These are phyloP conservation scores for Pueraria montana DNA, from an alignment of 306 rosid species.

Conservation along the genomic window DNA sequence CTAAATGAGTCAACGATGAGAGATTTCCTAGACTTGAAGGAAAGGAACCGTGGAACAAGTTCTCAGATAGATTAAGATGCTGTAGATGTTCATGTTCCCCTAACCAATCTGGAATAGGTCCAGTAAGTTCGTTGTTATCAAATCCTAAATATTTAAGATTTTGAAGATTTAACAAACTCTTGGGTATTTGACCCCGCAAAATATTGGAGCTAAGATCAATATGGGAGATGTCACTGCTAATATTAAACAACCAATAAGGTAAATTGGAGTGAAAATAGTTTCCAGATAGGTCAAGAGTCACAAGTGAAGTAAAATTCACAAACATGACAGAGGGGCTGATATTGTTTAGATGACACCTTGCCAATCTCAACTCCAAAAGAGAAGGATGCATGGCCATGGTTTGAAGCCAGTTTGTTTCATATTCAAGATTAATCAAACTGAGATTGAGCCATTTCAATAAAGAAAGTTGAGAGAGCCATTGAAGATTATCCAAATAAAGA, in stretches of 20 bases:
- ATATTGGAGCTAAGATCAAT: background rate
- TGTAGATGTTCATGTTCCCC: conserved; percentile 31
- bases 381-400: background rate
- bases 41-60: conserved; percentile 30
- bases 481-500: too few relatives aligned
- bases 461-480: too few relatives aligned
- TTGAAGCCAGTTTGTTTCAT: too few relatives aligned
- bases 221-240: conserved; percentile 15
- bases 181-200: background rate
- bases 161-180: background rate
- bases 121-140: background rate
- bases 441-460: too few relatives aligned
- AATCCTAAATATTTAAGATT: background rate
- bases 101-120: conserved; percentile 25
- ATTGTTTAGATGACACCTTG: background rate
- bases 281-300: background rate
- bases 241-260: conserved; percentile 40
- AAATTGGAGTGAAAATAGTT: conserved; percentile 35
- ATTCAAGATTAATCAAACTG: too few relatives aligned
- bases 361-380: background rate
- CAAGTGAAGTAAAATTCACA: conserved; percentile 39
- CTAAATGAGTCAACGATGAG: background rate
- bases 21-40: conserved; percentile 35
- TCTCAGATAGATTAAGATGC: background rate
- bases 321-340: background rate